phyloP scores from a whole-genome alignment of 2,329 filamentous ascomycete species.

The Botryotinia globosa region DNA sequence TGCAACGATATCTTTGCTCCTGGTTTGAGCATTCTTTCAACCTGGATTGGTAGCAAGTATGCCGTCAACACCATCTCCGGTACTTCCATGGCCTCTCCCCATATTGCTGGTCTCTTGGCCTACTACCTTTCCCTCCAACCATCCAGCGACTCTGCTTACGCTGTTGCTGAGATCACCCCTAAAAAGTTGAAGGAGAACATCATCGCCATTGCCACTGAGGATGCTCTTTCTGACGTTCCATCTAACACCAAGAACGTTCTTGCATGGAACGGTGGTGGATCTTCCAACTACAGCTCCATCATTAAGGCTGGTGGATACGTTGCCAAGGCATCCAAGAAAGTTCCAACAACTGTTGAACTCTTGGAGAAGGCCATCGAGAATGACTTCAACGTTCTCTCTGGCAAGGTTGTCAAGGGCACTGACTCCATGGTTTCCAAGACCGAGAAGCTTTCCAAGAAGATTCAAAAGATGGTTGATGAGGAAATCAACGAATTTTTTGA shows the following conservation, averaged over 20 bases:
- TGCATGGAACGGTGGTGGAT: conserved; percentile 97
- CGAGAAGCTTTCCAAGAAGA: conserved; percentile 61
- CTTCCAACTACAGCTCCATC: conserved; percentile 85
- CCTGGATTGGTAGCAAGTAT: conserved; percentile 96
- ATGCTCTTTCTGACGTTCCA: conserved; percentile 77
- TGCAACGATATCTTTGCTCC: conserved; percentile 99
- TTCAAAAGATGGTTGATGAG: conserved; percentile 59
- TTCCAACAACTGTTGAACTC: conserved; percentile 55
- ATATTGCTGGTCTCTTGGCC: conserved; percentile 92
- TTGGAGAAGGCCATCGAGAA: conserved; percentile 59
- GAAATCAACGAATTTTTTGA: conserved; percentile 59
- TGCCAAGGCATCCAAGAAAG: conserved; percentile 48
- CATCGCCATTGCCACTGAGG: conserved; percentile 77
- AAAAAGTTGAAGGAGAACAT: conserved; percentile 91
- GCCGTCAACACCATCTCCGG: conserved; percentile 99
- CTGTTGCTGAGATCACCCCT: conserved; percentile 84
- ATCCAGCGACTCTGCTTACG: conserved; percentile 82
- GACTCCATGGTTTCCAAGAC: conserved; percentile 55
- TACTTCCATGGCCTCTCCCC: conserved; percentile 98
- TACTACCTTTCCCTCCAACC: conserved; percentile 98
- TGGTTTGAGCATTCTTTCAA: conserved; percentile 93
- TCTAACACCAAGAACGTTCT: conserved; percentile 88
- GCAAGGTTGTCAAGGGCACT: conserved; percentile 54
- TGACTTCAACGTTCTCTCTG: conserved; percentile 54
- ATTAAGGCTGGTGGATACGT: conserved; percentile 71